Evolutionary conservation across 2,329 filamentous ascomycete genomes (phyloP), one percentile per base, ranked within the genome.

Genomic region (Rhynchosporium graminicola): DNA sequence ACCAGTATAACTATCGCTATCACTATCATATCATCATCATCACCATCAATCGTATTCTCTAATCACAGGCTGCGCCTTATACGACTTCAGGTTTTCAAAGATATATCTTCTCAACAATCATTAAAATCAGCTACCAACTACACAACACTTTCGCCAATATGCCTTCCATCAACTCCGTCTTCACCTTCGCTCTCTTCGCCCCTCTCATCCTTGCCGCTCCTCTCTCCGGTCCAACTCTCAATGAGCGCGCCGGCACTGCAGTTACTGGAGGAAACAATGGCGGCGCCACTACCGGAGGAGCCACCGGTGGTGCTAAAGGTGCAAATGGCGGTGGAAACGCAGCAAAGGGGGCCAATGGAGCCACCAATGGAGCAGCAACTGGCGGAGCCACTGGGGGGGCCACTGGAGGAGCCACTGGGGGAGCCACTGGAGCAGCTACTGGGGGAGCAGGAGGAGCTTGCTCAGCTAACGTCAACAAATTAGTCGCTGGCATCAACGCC

Each of bases 401-500:
- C 33, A 36, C 33, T 10, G 33, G 33, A 5, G 33, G 33, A 36
- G 20, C 20, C 20, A 20, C 20, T 20, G 33, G 33, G 9, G 33
- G 33, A 36, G 33, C 33, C 33, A 36, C 33, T 10, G 33, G 33
- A 5, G 33, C 6, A 36, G 20, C 20, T 20, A 20, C 20, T 20
- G 33, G 33, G 3, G 33, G 6, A 6, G 33, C 33, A 5, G 33
- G 33, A 13, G 3, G 31, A 20, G 20, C 50, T 31, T 67, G 65
- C 57, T 59, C 63, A 4, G 4, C 54, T 8, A 62, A 54, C n/a
- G 48, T 63, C 2, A 40, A 64, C 29, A 42, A 51, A 9, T 60
- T 67, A 6, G 60, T 67, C 1, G n/a, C 51, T 2, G 65, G 65
- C 10, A 67, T 67, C 43, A 67, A 67, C 59, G 54, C 62, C 7